Base-by-base conservation (phyloP, 2,329 filamentous ascomycete genomes). In the Talaromyces sp. region DNA sequence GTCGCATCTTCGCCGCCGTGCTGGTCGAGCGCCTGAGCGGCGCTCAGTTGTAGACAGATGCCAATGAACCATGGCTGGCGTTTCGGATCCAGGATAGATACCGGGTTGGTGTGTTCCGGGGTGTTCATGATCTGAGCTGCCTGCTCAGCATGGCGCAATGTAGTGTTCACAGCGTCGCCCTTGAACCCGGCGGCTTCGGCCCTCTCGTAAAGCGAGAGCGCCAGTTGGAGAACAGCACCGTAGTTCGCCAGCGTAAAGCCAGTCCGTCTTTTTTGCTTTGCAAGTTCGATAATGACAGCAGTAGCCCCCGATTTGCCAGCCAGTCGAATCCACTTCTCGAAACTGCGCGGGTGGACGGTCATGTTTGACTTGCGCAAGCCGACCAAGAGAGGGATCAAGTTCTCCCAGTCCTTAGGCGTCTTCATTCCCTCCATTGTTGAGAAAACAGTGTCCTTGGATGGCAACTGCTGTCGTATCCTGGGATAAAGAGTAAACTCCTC, bases 11-110 rank as follows among this genome's bases (percentile, higher is more conserved):
- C 73, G 2, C 75, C 74, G 4, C 65, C 72, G 22, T 68, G 65
- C 36, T 76, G 64, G 30, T 73, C 71, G n/a, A 76, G 42, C 3
- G 78, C 75, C 44, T 72, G 70, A n/a, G 77, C 74, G 28, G 80
- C 78, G 63, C 74, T 74, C 17, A 84, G 68, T 57, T 81, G 75
- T 8, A 83, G 69, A 19, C 81, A 62, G 2, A 75, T 68, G 25
- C 73, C 79, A 52, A 79, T 72, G 19, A 81, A 72, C 28, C 76
- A 73, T 1, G 79, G 77, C 59, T 72, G 70, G 53, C 66, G 67
- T 64, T 77, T 75, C 11, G 76, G 71, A 58, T 81, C 75, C 7
- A 66, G 54, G 27, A 65, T 55, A 4, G 65, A 22, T 17, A 68
- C 59, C n/a, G 58, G 52, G 19, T 67, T 63, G 9, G 63, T 64